Evolutionary conservation across 2,329 filamentous ascomycete genomes (phyloP).

Genomic region (Beauveria pseudobassiana): DNA sequence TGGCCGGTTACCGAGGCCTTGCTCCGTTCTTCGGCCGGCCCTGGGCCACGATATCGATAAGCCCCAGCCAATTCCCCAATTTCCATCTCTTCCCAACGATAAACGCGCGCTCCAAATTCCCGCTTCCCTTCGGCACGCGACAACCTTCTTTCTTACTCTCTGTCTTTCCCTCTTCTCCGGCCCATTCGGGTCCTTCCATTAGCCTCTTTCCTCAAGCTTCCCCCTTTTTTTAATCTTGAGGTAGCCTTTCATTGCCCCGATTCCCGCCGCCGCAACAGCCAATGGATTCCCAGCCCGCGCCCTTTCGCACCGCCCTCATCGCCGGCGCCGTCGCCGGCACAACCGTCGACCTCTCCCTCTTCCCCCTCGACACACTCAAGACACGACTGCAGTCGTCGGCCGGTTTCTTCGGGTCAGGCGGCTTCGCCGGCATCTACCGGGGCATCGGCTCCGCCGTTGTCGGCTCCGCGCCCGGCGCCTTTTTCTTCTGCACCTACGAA

Average conservation of each 20-base stretch:
- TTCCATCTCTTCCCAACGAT: constrained; percentile 1
- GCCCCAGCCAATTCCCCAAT: background rate
- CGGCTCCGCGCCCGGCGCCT: constrained; percentile 85
- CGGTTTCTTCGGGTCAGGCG: constrained; percentile 74
- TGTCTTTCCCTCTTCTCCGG: background rate
- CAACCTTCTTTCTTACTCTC: background rate
- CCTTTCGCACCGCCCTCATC: constrained; percentile 56
- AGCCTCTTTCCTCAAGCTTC: background rate
- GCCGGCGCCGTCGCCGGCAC: constrained; percentile 90
- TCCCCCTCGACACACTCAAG: constrained; percentile 97
- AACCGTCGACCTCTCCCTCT: constrained; percentile 93
- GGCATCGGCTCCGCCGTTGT: constrained; percentile 85
- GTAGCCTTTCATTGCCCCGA: too few relatives aligned
- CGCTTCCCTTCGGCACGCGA: background rate
- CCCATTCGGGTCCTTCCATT: background rate
- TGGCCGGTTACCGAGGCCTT: constrained; percentile 2
- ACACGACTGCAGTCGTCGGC: constrained; percentile 83
- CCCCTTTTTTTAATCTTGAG: too few relatives aligned
- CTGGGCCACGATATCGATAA: constrained; percentile 8
- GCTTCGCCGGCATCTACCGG: constrained; percentile 86
- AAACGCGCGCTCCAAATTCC: background rate
- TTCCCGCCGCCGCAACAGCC: too few relatives aligned
- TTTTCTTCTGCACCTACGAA: constrained; percentile 97
- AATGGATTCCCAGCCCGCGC: constrained; percentile 15
- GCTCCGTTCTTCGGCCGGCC: constrained; percentile 2